Percentiles rank a stretch among this genome's conserved stretches.
Conservation (phyloP, 495 filamentous ascomycete genomes). For the Lentithecium fluviatile region DNA sequence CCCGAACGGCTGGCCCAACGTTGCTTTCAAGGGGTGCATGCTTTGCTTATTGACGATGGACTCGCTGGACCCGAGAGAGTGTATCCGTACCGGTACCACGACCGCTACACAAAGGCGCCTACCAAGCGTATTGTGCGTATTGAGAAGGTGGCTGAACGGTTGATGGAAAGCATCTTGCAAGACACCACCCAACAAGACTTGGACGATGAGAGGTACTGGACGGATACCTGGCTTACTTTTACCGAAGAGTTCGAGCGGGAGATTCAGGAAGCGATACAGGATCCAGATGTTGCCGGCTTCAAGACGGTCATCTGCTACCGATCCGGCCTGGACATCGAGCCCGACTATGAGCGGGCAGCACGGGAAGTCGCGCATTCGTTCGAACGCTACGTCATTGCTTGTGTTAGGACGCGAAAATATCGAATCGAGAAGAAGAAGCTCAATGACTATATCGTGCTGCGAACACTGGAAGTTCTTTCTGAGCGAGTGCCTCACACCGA, state of each 20-base stretch:
- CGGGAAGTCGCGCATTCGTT: slow-evolving; percentile 32
- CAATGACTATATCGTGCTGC: slow-evolving; percentile 65
- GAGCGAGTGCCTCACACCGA: slow-evolving; percentile 35
- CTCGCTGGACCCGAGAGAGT: slow-evolving; percentile 56
- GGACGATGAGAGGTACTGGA: slow-evolving; percentile 34
- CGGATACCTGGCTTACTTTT: slow-evolving; percentile 44
- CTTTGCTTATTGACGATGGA: slow-evolving; percentile 77
- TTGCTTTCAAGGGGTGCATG: slow-evolving; percentile 74
- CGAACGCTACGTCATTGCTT: slow-evolving; percentile 35
- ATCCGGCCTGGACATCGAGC: slow-evolving; percentile 63
- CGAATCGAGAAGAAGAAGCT: slow-evolving; percentile 63
- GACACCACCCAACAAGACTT: slow-evolving; percentile 32
- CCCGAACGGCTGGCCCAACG: slow-evolving; percentile 59
- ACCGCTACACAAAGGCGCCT: slow-evolving; percentile 57
- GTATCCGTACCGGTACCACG: slow-evolving; percentile 67
- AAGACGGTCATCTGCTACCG: slow-evolving; percentile 85
- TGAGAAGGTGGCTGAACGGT: slow-evolving; percentile 68
- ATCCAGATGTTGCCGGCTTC: slow-evolving; percentile 75
- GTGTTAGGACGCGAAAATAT: slow-evolving; percentile 42
- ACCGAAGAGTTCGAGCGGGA: slow-evolving; percentile 48
- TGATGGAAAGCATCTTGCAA: slow-evolving; percentile 53
- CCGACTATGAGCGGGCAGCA: slow-evolving; percentile 33
- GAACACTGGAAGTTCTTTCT: slow-evolving; percentile 47
- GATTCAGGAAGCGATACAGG: slow-evolving; percentile 55
- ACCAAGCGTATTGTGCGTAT: slow-evolving; percentile 82